Base-by-base conservation (phyloP, 192 early-diverging fungal genomes). In the Entomortierella parvispora region DNA sequence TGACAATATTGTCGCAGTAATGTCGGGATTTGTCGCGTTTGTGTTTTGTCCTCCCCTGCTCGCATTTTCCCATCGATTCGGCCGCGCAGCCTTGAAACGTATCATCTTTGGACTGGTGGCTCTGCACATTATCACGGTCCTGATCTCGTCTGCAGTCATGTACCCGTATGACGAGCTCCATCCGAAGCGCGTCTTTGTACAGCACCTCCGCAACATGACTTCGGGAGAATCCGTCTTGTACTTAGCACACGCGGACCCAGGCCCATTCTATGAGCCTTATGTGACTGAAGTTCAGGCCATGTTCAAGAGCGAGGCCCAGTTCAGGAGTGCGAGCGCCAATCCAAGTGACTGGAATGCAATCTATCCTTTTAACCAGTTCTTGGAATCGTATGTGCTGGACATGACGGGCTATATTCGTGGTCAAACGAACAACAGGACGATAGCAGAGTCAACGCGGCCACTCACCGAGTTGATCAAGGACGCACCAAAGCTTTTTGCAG, bases 351-450 rank as follows among this genome's bases (percentile, higher is more conserved):
- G 85, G 86, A 80, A 85, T n/a, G 72, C 83, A 0, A 68, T 92
- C n/a, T 90, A 84, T 65, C 90, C 90, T 14, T 90, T 90, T 77
- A 83, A 78, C 57, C 70, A 81, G 23, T 87, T 85, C 63, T 57
- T 88, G 17, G 82, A 84, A 47, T 77, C 80, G 1, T 86, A 86
- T 65, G 62, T 65, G 26, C 51, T 65, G 7, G 62, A 65, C 37
- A 65, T 51, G 4, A 54, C 62, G 8, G 20, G 29, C 4, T 65
- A 65, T 65, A 54, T 65, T 18, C 62, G 62, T 20, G 10, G 50
- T 20, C 40, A 65, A 37, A 65, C 62, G 17, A 23, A 32, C 15
- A 65, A 65, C 62, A 52, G 54, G 51, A 65, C 62, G 18, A 65
- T 65, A 22, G 50, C 62, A 10, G 51, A 55, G 20, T 65, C 62